Evolutionary conservation across 768 basidiomycete genomes (phyloP).

Genomic region (Hypsizygus marmoreus): DNA sequence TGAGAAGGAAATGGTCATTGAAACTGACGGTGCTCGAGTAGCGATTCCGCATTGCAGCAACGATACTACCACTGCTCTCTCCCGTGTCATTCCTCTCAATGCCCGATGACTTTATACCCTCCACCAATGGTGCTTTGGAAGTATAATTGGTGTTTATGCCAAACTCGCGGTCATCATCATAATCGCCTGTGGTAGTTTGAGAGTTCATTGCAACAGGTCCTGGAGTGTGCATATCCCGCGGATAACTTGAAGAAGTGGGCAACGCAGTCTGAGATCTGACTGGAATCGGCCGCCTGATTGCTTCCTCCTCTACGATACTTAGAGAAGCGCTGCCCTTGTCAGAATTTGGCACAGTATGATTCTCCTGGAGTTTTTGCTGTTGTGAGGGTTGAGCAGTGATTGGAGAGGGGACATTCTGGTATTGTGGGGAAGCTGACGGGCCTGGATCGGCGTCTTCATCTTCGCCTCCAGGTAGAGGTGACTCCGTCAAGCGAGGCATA

Average conservation of each 20-base stretch:
- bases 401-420: background rate
- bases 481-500: constrained; percentile 23
- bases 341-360: background rate
- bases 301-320: background rate
- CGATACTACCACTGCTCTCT: constrained; percentile 56
- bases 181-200: constrained; percentile 17
- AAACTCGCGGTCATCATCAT: constrained; percentile 33
- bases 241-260: background rate
- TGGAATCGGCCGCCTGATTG: background rate
- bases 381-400: constrained; percentile 2
- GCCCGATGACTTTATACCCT: constrained; percentile 28
- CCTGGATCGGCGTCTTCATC: constrained; percentile 2
- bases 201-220: background rate
- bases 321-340: background rate
- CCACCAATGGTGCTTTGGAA: constrained; percentile 30
- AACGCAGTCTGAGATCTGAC: background rate
- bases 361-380: constrained; percentile 5
- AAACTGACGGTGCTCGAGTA: constrained; percentile 58
- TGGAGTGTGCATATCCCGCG: background rate
- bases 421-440: background rate
- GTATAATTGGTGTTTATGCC: constrained; percentile 25
- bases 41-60: constrained; percentile 68
- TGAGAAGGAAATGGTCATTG: constrained; percentile 7
- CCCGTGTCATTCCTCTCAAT: constrained; percentile 57
- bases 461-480: constrained; percentile 23